Evolutionary conservation across 352 stramenopile genomes (phyloP), one percentile per base, ranked within the genome.

Genomic region (Phytophthora tubulina): DNA sequence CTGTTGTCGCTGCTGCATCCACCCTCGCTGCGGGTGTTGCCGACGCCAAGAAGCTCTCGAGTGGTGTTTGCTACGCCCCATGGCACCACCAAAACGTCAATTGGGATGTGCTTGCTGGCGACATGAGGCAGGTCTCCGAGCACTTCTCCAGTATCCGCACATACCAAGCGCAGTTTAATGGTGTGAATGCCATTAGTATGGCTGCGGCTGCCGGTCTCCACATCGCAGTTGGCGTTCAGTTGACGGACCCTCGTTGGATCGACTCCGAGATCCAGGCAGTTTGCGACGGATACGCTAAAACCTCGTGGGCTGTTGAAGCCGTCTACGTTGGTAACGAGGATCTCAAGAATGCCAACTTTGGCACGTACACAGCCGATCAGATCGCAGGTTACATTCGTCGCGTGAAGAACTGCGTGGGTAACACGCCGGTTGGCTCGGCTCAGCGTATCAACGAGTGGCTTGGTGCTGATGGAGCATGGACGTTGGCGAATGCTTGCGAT

Each of bases 311-410:
- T 3, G 74, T 93, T 17, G 70, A 88, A 39, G 84, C 84, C 21
- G 85, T 93, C 58, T 92, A 90, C 74, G 81, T 89, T 7, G 86
- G 86, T 46, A 93, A 92, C 67, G 86, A 93, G 48, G 78, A 93
- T 73, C 73, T 93, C 9, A 62, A 67, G 41, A 86, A 88, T 63
- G 81, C 65, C 21, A 62, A 54, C 53, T 86, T 78, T 41, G 83
- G 81, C 30, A 54, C 17, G 9, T 81, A 54, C 41, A 63, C 77
- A 15, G 79, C 72, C 54, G 67, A 67, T 9, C 42, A 80, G 45
- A 72, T 92, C 35, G 51, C 67, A 31, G 73, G 64, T 11, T 85
- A 83, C 69, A 88, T 92, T 57, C 45, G 69, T 13, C 72, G 80
- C 8, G 73, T 93, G 32, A 85, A 85, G 55, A 69, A 17, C 31